These are phyloP conservation scores for Ormosia emarginata DNA, from an alignment of 306 rosid genomes.

Conservation along the genomic window DNA sequence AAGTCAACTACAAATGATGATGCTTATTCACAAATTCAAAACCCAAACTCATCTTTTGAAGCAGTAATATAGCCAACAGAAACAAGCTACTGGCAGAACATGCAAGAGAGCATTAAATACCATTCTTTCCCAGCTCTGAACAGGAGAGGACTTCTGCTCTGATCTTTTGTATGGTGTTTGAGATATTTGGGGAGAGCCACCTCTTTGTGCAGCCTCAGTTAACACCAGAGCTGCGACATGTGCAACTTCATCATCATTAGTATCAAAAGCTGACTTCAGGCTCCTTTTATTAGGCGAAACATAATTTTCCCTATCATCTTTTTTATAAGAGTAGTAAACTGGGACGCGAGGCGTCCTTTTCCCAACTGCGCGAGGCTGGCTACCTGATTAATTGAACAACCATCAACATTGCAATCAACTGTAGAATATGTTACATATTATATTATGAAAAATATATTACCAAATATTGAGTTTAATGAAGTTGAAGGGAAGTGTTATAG, in stretches of 20 bases:
- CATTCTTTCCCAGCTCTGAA: slow-evolving; percentile 50
- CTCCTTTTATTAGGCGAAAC: slow-evolving; percentile 44
- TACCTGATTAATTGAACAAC: slow-evolving; percentile 41
- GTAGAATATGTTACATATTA: background rate
- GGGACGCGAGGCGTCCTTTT: slow-evolving; percentile 84
- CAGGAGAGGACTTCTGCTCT: slow-evolving; percentile 42
- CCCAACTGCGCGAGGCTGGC: slow-evolving; percentile 73
- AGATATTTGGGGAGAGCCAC: slow-evolving; percentile 62
- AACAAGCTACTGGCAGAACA: background rate
- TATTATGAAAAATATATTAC: background rate
- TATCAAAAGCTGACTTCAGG: slow-evolving; percentile 43
- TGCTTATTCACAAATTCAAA: slow-evolving; percentile 32
- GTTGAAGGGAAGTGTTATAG: background rate
- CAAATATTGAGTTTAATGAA: background rate
- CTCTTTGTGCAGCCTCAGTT: slow-evolving; percentile 69
- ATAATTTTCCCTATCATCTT: slow-evolving; percentile 34
- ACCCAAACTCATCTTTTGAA: slow-evolving; percentile 6
- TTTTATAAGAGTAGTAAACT: slow-evolving; percentile 42
- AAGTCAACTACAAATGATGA: slow-evolving; percentile 30
- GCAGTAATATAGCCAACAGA: background rate
- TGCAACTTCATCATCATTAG: slow-evolving; percentile 53
- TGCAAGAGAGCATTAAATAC: slow-evolving; percentile 23
- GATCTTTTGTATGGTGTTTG: slow-evolving; percentile 38
- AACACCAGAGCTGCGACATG: slow-evolving; percentile 55
- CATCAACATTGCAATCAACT: slow-evolving; percentile 12